phyloP scores from a whole-genome alignment of 169 alveolate genomes.

The Plasmodium adleri region DNA sequence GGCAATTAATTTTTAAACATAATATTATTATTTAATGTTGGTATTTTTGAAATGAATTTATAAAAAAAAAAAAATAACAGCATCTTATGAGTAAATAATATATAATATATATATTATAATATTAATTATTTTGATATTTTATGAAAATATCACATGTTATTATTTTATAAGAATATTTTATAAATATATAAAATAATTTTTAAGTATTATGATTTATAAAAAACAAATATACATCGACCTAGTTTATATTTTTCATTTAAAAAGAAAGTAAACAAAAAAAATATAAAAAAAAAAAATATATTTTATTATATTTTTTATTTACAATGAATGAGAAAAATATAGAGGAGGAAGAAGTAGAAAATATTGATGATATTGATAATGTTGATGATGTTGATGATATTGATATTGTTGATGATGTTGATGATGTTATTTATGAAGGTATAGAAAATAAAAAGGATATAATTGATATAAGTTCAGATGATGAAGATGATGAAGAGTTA shows the following conservation, averaged over 20 bases:
- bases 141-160: no score
- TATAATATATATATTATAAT: no score
- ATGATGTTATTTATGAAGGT: slow-evolving; percentile 52
- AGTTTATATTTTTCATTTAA: neutral
- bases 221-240: no score
- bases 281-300: neutral
- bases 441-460: slow-evolving; percentile 26
- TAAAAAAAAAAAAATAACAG: no score
- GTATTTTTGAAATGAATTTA: no score
- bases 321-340: neutral
- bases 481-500: neutral
- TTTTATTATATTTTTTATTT: neutral
- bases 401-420: slow-evolving; percentile 26
- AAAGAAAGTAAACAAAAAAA: neutral
- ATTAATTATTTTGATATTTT: no score
- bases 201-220: neutral
- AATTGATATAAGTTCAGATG: slow-evolving; percentile 34
- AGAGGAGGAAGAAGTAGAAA: neutral
- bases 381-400: neutral
- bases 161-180: no score
- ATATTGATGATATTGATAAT: no score
- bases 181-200: neutral
- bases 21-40: no score
- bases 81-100: no score
- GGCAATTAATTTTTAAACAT: no score